Conservation (phyloP, 2,329 filamentous ascomycete species). For the Trichoderma lentiforme region DNA sequence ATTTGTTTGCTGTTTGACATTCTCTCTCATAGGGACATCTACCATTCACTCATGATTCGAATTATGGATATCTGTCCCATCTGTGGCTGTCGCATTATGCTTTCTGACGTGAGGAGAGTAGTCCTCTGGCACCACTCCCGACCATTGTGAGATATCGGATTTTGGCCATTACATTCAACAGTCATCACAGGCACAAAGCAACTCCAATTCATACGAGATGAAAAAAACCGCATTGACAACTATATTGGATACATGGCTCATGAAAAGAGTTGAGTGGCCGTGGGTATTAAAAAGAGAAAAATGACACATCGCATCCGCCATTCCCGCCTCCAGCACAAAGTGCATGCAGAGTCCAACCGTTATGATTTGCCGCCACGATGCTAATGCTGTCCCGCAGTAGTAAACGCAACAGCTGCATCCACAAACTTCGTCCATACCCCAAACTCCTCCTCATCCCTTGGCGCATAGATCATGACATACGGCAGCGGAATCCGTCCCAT, state of each 20-base stretch:
- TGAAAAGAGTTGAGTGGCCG: not conserved
- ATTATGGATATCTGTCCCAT: not conserved
- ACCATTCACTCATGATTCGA: not conserved
- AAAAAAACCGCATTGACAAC: not conserved
- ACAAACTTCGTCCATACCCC: conserved; percentile 28
- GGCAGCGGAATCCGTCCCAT: conserved; percentile 9
- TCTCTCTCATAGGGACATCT: not conserved
- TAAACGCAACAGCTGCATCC: conserved; percentile 18
- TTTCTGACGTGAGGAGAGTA: not conserved
- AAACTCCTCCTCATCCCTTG: conserved; percentile 36
- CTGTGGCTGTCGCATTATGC: not conserved
- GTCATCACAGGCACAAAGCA: not conserved
- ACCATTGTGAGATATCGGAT: not conserved
- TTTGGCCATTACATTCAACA: not conserved
- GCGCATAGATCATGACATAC: conserved; percentile 42
- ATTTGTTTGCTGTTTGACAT: not conserved
- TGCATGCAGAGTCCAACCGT: not conserved
- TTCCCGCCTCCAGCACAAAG: not conserved
- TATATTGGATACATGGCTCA: not conserved
- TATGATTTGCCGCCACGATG: not conserved
- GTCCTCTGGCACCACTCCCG: too few species aligned
- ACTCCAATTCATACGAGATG: not conserved
- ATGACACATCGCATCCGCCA: not conserved
- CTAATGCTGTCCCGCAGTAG: conserved; percentile 10
- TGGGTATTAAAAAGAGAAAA: not conserved